A percentile compares a stretch with the other conserved stretches of the same genome.
Evolutionary conservation across 1,284 basidiomycete genomes (phyloP).

Genomic region (Trametes sp.): DNA sequence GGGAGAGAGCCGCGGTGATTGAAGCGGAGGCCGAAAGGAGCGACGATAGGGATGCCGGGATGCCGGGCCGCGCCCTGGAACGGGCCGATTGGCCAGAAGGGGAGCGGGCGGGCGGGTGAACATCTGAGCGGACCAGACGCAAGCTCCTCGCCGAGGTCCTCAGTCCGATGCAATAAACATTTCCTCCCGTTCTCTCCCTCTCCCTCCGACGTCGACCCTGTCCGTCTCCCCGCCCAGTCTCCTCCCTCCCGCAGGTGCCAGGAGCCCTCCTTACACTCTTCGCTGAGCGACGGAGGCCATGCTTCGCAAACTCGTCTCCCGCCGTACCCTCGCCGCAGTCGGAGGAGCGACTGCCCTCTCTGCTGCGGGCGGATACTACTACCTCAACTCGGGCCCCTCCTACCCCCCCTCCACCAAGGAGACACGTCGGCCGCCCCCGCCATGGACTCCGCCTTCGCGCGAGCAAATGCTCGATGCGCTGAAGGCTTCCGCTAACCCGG

Average conservation of each 20-base stretch:
- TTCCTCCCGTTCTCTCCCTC: not conserved
- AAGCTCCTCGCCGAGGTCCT: not conserved
- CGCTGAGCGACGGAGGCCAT: constrained; percentile 35
- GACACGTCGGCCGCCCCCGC: constrained; percentile 69
- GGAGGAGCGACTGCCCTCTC: constrained; percentile 58
- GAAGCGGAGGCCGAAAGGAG: not conserved
- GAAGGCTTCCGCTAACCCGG: constrained; percentile 48
- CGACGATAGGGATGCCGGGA: constrained; percentile 12
- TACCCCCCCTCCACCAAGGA: constrained; percentile 68
- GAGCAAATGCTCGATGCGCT: constrained; percentile 69
- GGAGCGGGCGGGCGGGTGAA: constrained; percentile 13
- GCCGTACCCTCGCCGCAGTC: constrained; percentile 58
- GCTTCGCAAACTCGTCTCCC: constrained; percentile 59
- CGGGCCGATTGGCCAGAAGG: constrained; percentile 10
- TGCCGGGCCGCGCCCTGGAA: constrained; percentile 8
- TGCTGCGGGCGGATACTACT: constrained; percentile 70
- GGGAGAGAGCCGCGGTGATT: not conserved
- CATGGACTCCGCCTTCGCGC: constrained; percentile 79
- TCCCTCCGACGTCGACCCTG: constrained; percentile 10
- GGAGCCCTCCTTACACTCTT: constrained; percentile 21
- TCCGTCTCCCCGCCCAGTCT: not conserved
- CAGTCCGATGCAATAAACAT: constrained; percentile 6
- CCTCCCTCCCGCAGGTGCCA: not conserved
- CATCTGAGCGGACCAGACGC: constrained; percentile 1
- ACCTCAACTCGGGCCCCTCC: constrained; percentile 73